Evolutionary conservation across 495 filamentous ascomycete genomes (phyloP), one percentile per base, ranked within the genome.

Genomic region (Penicillium bialowiezense): DNA sequence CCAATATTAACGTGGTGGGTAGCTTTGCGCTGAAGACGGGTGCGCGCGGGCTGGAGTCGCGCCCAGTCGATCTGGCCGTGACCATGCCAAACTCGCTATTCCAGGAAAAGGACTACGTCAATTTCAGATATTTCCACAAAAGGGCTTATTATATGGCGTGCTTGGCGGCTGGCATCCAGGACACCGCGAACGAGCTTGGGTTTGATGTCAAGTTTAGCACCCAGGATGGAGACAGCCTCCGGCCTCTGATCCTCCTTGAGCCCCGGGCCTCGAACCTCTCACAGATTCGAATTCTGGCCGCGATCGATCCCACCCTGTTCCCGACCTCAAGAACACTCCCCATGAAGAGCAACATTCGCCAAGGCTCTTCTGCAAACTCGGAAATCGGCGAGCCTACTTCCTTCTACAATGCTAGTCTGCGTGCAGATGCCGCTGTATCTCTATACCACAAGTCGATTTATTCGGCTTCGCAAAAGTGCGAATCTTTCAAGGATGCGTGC

Each of bases 71-170:
- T 70, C 71, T 98, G 74, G 83, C 89, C 14, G 81, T 96, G 6
- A 85, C 82, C 9, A 93, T 98, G 82, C 91, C 95, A 13, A 68
- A 64, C 36, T 70, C 79, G 3, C 71, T 96, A 2, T 89, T 97
- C 52, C 89, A 96, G 60, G 87, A 91, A 42, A 97, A 98, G 65
- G 93, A 98, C 68, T 97, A 91, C 64, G 75, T 91, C 37, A 90
- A 97, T 59, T 79, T 91, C 69, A 80, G 93, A 51, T 98, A 92
- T 66, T 97, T 97, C 59, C 86, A 97, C 68, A 96, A 97, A 64
- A 73, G 92, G 46, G 89, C 93, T 4, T 97, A 90, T 59, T 97
- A 95, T 54, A 68, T 98, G 21, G 88, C 91, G 29, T 87, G 83
- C 52, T 64, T 97, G 48, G 84, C 89, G 2, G 80, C 81, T 23